Conservation (phyloP, 2,329 filamentous ascomycete species). For the Juglanconis sp. region DNA sequence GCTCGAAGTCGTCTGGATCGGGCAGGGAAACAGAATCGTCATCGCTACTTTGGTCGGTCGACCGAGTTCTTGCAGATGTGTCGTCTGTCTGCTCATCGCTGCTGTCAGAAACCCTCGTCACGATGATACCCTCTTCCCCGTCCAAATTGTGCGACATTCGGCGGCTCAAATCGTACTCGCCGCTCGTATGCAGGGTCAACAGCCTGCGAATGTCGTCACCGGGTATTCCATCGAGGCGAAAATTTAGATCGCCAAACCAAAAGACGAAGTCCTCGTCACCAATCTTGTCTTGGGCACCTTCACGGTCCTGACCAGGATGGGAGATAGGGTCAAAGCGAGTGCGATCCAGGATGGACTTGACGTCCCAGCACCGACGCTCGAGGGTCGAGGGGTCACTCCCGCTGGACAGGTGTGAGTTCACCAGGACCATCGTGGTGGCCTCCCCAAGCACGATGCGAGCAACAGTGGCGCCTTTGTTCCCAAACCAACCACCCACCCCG, state of each 20-base stretch:
- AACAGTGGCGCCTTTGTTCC: conserved; percentile 89
- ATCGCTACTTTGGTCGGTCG: conserved; percentile 31
- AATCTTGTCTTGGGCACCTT: conserved; percentile 66
- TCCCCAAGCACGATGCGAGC: conserved; percentile 83
- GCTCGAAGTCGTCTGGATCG: conserved; percentile 63
- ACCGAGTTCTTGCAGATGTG: conserved; percentile 26
- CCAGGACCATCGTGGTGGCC: conserved; percentile 81
- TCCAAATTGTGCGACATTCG: conserved; percentile 35
- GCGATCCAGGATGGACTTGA: conserved; percentile 70
- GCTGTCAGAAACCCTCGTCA: conserved; percentile 40
- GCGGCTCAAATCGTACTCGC: conserved; percentile 65
- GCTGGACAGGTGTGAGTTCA: conserved; percentile 89
- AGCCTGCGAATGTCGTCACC: conserved; percentile 86
- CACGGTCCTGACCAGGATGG: conserved; percentile 56
- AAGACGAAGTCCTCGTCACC: conserved; percentile 92
- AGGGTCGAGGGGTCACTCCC: conserved; percentile 74
- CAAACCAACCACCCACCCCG: conserved; percentile 86
- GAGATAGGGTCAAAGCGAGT: conserved; percentile 75
- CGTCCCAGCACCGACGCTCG: conserved; percentile 88
- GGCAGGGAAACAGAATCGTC: conserved; percentile 45
- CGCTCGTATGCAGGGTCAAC: conserved; percentile 75
- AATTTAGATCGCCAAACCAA: conserved; percentile 96
- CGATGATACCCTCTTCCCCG: conserved; percentile 49
- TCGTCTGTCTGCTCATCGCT: conserved; percentile 44
- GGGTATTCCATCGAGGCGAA: conserved; percentile 81